A percentile compares a stretch with the other conserved stretches of the same genome.
Conservation (phyloP, 176 grass and related monocot species). For the Triticum urartu region DNA sequence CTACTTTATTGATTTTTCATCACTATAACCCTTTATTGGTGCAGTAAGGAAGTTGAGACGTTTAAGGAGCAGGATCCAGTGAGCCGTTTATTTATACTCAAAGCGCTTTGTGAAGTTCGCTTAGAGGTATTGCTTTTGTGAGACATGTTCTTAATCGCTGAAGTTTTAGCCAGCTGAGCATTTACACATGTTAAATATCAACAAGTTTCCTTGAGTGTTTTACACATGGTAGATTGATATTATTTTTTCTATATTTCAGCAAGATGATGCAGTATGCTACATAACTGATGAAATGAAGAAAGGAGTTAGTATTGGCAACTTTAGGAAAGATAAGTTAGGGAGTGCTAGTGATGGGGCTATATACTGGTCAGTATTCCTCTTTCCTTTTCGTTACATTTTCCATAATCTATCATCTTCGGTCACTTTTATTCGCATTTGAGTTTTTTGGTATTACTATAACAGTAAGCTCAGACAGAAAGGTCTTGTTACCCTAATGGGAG, state of each 20-base stretch:
- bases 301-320: conserved; percentile 62
- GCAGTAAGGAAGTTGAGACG: conserved; percentile 62
- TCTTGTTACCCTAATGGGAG: background rate
- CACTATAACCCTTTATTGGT: conserved; percentile 8
- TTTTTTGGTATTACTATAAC: conserved; percentile 15
- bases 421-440: conserved; percentile 13
- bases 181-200: conserved; percentile 25
- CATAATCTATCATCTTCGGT: conserved; percentile 26
- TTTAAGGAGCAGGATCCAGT: conserved; percentile 72
- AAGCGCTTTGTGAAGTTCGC: conserved; percentile 91
- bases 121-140: conserved; percentile 52
- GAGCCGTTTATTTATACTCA: conserved; percentile 71
- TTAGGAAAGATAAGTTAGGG: conserved; percentile 69
- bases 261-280: conserved; percentile 75
- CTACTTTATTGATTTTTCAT: background rate
- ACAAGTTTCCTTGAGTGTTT: background rate
- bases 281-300: conserved; percentile 73
- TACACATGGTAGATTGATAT: conserved; percentile 14
- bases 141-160: background rate
- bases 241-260: conserved; percentile 44
- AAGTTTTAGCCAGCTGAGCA: conserved; percentile 19
- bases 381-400: conserved; percentile 11
- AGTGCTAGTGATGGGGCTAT: conserved; percentile 43
- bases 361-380: conserved; percentile 64
- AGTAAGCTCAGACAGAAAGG: background rate